Evolutionary conservation across 371 early-diverging fungal genomes (phyloP).

Genomic region (Mucor irregularis): DNA sequence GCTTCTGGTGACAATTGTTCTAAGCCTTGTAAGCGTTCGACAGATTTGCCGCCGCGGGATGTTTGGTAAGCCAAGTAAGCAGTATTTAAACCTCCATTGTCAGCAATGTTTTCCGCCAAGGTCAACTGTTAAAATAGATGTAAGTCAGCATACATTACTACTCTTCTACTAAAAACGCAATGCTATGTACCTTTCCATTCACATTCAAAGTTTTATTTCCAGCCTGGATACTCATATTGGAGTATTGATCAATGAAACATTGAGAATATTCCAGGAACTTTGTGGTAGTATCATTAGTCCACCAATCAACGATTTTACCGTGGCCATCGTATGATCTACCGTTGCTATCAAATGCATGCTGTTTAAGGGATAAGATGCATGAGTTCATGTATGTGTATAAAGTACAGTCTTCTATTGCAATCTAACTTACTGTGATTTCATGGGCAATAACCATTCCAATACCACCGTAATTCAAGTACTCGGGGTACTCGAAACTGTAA

Average conservation of each 20-base stretch:
- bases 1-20: constrained; percentile 39
- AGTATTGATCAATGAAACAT: constrained; percentile 67
- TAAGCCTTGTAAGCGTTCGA: constrained; percentile 43
- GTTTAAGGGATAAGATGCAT: background rate
- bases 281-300: constrained; percentile 47
- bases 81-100: constrained; percentile 65
- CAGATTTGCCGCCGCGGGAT: background rate
- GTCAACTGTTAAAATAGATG: constrained; percentile 11
- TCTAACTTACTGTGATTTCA: constrained; percentile 60
- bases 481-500: constrained; percentile 40
- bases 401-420: too few relatives aligned
- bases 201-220: constrained; percentile 27
- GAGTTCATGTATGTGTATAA: too few relatives aligned
- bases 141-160: too few relatives aligned
- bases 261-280: constrained; percentile 50
- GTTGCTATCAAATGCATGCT: constrained; percentile 50
- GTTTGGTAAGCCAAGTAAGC: constrained; percentile 26
- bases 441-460: constrained; percentile 64
- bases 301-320: constrained; percentile 58
- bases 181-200: constrained; percentile 49
- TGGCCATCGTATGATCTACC: constrained; percentile 56
- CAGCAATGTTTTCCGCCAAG: constrained; percentile 77
- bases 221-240: constrained; percentile 29
- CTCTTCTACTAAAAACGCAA: too few relatives aligned
- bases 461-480: constrained; percentile 60